Evolutionary conservation across 129 eudicot species (phyloP).

Genomic region (Heracleum sosnowskyi): DNA sequence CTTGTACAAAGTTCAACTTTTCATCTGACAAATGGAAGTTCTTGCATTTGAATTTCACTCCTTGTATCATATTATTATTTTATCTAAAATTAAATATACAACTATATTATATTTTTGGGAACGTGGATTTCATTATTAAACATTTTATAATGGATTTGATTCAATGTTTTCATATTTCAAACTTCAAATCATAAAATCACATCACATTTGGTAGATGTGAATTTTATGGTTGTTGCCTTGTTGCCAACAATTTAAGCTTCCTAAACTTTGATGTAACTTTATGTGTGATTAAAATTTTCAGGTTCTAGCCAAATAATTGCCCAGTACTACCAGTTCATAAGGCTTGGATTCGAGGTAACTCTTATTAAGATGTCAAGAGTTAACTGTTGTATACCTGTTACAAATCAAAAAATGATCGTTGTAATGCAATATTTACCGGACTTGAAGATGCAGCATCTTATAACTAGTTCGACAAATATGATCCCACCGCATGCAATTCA

Average conservation of each 20-base stretch:
- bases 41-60: background rate
- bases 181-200: background rate
- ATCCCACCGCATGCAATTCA: too few relatives aligned
- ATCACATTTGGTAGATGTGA: background rate
- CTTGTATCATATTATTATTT: background rate
- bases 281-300: constrained; percentile 15
- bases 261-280: background rate
- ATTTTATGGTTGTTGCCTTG: background rate
- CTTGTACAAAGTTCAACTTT: background rate
- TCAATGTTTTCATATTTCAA: background rate
- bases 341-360: constrained; percentile 75
- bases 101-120: background rate
- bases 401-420: too few relatives aligned
- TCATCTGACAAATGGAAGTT: background rate
- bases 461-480: too few relatives aligned
- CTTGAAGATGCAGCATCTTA: too few relatives aligned
- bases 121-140: background rate
- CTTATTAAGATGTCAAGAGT: background rate
- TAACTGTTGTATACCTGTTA: too few relatives aligned
- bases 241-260: background rate
- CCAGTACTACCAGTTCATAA: constrained; percentile 68
- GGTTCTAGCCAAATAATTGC: constrained; percentile 67
- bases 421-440: too few relatives aligned
- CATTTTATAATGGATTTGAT: background rate
- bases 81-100: background rate